Evolutionary conservation across 768 basidiomycete genomes (phyloP).

Genomic region (Boletus sensibilis): DNA sequence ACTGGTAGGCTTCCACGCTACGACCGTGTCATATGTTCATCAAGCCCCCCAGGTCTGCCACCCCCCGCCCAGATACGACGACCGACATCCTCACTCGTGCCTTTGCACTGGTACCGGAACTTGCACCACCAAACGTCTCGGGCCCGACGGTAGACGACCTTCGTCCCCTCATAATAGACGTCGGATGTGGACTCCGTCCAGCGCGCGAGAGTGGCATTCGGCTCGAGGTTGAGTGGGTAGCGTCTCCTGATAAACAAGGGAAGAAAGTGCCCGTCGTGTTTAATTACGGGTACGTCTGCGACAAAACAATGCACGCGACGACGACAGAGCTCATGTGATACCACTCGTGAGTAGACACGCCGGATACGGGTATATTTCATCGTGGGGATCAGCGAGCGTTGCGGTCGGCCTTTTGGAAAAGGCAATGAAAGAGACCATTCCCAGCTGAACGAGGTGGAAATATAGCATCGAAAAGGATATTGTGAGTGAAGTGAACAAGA

Average conservation of each 20-base stretch:
- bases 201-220: constrained; percentile 60
- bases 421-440: not conserved
- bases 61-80: constrained; percentile 37
- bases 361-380: constrained; percentile 57
- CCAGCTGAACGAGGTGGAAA: not conserved
- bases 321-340: not conserved
- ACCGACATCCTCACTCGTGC: constrained; percentile 53
- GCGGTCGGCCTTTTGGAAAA: constrained; percentile 46
- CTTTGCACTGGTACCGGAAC: constrained; percentile 50
- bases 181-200: constrained; percentile 45
- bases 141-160: constrained; percentile 49
- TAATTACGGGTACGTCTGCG: constrained; percentile 44
- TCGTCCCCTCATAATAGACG: constrained; percentile 42
- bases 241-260: constrained; percentile 16
- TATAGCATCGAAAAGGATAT: not conserved
- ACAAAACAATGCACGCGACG: not conserved
- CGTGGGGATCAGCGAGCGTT: constrained; percentile 57
- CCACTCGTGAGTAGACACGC: constrained; percentile 40
- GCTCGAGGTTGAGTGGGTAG: constrained; percentile 47
- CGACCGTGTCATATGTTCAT: not conserved
- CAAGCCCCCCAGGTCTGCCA: not conserved
- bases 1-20: constrained; percentile 44
- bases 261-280: constrained; percentile 47
- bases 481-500: not conserved
- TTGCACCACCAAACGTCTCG: constrained; percentile 51